Conservation (phyloP, 306 rosid species). For the Ammopiptanthus mongolicus region DNA sequence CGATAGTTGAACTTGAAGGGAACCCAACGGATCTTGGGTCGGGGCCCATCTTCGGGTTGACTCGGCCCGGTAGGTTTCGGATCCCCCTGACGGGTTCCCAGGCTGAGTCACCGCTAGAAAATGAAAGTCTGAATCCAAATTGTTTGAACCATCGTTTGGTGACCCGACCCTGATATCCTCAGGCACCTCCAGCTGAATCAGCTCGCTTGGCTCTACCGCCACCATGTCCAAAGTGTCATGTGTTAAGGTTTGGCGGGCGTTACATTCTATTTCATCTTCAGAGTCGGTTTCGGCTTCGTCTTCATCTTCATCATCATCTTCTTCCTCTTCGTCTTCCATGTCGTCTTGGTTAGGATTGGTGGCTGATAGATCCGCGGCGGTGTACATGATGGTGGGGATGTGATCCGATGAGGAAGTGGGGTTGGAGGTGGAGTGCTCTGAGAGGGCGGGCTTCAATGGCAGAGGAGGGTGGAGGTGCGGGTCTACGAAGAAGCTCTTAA, state of each 20-base stretch:
- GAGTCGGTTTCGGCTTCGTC: conserved; percentile 41
- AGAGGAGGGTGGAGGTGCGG: conserved; percentile 34
- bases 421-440: conserved; percentile 87
- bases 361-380: conserved; percentile 25
- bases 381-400: conserved; percentile 35
- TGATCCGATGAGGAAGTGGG: conserved; percentile 61
- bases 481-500: conserved; percentile 60
- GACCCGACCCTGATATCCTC: conserved; percentile 85
- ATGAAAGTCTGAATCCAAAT: conserved; percentile 65
- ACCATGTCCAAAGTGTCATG: neutral
- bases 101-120: conserved; percentile 44
- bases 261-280: conserved; percentile 43
- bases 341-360: conserved; percentile 21
- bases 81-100: neutral
- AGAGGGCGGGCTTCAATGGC: conserved; percentile 75
- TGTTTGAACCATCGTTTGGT: conserved; percentile 74
- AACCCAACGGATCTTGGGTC: neutral
- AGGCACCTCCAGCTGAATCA: conserved; percentile 78
- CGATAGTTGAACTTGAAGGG: conserved; percentile 37
- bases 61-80: conserved; percentile 35
- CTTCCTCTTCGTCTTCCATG: conserved; percentile 34
- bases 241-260: neutral
- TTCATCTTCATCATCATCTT: conserved; percentile 40
- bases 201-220: conserved; percentile 53
- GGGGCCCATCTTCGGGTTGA: conserved; percentile 41